Evolutionary conservation across 441 rosid species (phyloP).

Genomic region (Populus hybrid): DNA sequence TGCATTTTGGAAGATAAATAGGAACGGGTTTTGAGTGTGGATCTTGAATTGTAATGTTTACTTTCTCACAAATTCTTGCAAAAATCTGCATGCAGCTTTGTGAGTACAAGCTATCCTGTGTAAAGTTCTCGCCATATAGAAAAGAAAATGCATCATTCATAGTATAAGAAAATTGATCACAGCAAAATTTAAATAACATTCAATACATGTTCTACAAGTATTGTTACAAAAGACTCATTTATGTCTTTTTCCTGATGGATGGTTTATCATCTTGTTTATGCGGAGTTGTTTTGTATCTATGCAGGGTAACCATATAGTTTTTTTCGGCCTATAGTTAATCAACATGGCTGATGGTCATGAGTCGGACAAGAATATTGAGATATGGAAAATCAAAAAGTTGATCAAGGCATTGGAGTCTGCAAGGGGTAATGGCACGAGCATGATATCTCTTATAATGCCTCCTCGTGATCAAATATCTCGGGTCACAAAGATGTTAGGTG

Average conservation of each 20-base stretch:
- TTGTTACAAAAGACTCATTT: background rate
- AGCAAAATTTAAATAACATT: no score
- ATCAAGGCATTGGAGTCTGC: conserved; percentile 82
- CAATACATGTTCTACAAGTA: background rate
- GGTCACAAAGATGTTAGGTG: conserved; percentile 85
- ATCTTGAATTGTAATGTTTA: background rate
- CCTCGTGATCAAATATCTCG: conserved; percentile 86
- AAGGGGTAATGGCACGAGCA: conserved; percentile 83
- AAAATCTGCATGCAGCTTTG: background rate
- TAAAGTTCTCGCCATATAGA: no score
- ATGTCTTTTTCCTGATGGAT: background rate
- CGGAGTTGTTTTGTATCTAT: background rate
- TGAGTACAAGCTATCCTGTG: no score
- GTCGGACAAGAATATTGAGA: conserved; percentile 78
- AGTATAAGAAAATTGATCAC: background rate
- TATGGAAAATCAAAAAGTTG: conserved; percentile 80
- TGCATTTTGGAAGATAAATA: background rate
- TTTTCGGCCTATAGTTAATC: conserved; percentile 3
- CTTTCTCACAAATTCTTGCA: conserved; percentile 5
- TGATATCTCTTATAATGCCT: conserved; percentile 91
- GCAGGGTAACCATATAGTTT: conserved; percentile 9
- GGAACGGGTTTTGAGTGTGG: background rate
- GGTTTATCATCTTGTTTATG: background rate
- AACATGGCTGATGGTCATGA: conserved; percentile 62
- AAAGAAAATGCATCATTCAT: no score